Conservation (phyloP, 1,139 yeast species). For the Protomyces arabidopsidicola region DNA sequence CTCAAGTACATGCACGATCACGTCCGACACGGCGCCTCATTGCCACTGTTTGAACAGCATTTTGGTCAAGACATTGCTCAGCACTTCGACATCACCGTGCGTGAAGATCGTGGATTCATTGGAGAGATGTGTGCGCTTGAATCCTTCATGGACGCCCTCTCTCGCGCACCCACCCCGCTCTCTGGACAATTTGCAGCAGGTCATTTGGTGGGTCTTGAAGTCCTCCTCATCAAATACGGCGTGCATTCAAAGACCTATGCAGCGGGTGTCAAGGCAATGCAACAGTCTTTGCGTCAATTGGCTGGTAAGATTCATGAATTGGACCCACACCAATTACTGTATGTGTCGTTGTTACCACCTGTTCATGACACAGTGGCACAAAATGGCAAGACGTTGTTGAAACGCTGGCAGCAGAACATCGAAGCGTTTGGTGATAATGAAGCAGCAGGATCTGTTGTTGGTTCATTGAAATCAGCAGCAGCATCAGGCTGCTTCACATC, state of each 20-base stretch:
- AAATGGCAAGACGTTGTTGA: conserved; percentile 6
- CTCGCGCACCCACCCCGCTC: conserved; percentile 10
- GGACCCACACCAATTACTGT: conserved; percentile 2
- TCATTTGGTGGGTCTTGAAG: conserved; percentile 22
- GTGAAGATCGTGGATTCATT: conserved; percentile 28
- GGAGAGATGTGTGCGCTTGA: conserved; percentile 29
- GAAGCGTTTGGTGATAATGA: conserved; percentile 24
- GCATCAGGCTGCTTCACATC: conserved; percentile 35
- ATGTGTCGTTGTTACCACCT: conserved; percentile 22
- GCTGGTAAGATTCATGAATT: conserved; percentile 6
- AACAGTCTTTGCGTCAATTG: conserved; percentile 4
- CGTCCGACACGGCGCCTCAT: conserved; percentile 24
- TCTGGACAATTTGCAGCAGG: conserved; percentile 16
- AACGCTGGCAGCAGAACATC: conserved; percentile 26
- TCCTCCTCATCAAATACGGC: conserved; percentile 28
- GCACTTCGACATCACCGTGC: conserved; percentile 21
- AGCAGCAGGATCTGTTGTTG: not conserved
- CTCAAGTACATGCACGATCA: conserved; percentile 24
- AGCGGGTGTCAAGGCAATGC: conserved; percentile 22
- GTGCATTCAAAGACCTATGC: conserved; percentile 23
- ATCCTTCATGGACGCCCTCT: conserved; percentile 21
- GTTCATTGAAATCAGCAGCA: not conserved
- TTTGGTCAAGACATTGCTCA: conserved; percentile 23
- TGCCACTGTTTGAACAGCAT: conserved; percentile 5
- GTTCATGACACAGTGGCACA: not conserved